Evolutionary conservation across 1,139 yeast genomes (phyloP).

Genomic region (Saccharomycopsis phalli): DNA sequence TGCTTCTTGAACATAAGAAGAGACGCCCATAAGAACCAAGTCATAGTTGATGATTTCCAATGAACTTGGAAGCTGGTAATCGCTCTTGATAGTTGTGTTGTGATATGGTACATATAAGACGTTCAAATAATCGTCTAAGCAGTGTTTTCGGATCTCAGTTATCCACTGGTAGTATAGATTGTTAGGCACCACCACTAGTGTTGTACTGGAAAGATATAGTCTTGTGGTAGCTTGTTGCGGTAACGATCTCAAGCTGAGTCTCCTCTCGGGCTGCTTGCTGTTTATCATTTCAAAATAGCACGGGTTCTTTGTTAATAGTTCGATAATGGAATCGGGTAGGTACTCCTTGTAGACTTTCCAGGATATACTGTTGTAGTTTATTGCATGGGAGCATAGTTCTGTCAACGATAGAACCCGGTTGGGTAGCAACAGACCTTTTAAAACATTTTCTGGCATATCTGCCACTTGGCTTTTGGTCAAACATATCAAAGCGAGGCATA

Average conservation of each 20-base stretch:
- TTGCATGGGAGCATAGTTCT: constrained; percentile 35
- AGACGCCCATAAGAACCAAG: constrained; percentile 42
- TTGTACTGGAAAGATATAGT: constrained; percentile 40
- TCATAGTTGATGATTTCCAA: constrained; percentile 37
- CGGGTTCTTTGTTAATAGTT: constrained; percentile 31
- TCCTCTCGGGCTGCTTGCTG: constrained; percentile 20
- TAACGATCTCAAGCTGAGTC: constrained; percentile 8
- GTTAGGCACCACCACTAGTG: constrained; percentile 58
- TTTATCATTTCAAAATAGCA: constrained; percentile 37
- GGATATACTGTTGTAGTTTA: constrained; percentile 42
- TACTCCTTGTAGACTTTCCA: constrained; percentile 43
- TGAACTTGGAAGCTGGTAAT: constrained; percentile 26
- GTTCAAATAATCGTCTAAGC: constrained; percentile 31
- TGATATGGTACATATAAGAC: constrained; percentile 26
- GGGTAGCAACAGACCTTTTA: background rate
- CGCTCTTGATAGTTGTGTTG: constrained; percentile 12
- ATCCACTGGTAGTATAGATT: constrained; percentile 61
- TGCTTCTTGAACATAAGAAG: constrained; percentile 36
- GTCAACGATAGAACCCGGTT: constrained; percentile 27
- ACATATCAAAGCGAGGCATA: constrained; percentile 53
- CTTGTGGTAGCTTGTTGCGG: constrained; percentile 22
- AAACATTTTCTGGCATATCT: constrained; percentile 30
- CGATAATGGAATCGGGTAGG: constrained; percentile 38
- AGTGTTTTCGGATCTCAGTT: constrained; percentile 48
- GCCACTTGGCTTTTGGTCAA: constrained; percentile 46